A percentile compares a stretch with the other conserved stretches of the same genome.
These are phyloP conservation scores for Hyphopichia fennica DNA, from an alignment of 1,139 yeast species.

Conservation along the genomic window DNA sequence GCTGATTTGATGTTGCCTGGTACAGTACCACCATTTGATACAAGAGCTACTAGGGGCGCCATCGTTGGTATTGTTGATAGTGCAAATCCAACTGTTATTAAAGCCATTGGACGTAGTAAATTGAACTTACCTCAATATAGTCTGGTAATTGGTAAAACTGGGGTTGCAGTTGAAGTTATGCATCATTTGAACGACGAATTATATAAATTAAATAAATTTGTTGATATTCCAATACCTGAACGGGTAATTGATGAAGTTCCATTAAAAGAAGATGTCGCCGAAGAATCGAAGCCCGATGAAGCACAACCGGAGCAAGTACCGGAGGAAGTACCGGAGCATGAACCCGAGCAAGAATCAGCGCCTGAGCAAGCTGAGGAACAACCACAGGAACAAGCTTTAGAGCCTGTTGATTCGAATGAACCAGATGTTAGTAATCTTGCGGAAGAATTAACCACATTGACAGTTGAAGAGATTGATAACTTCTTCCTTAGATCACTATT, in stretches of 20 bases:
- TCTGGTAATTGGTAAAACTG: slow-evolving; percentile 53
- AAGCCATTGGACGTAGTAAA: slow-evolving; percentile 73
- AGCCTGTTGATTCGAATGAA: slow-evolving; percentile 3
- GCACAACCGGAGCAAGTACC: slow-evolving; percentile 8
- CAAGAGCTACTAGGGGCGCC: slow-evolving; percentile 42
- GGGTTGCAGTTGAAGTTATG: slow-evolving; percentile 64
- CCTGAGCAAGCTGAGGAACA: slow-evolving; percentile 3
- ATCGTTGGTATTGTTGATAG: slow-evolving; percentile 73
- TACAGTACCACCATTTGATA: slow-evolving; percentile 74
- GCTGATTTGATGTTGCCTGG: slow-evolving; percentile 95
- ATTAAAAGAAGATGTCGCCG: slow-evolving; percentile 11
- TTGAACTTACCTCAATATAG: slow-evolving; percentile 48
- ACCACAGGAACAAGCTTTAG: slow-evolving; percentile 5
- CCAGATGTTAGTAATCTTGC: slow-evolving; percentile 19
- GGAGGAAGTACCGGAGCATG: slow-evolving; percentile 7
- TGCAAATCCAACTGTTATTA: slow-evolving; percentile 59
- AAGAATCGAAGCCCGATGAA: slow-evolving; percentile 1
- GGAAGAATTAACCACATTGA: slow-evolving; percentile 38
- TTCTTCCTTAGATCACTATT: slow-evolving; percentile 68
- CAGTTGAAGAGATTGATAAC: slow-evolving; percentile 73
- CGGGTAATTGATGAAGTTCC: slow-evolving; percentile 25
- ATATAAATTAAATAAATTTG: slow-evolving; percentile 42
- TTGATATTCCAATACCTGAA: slow-evolving; percentile 44
- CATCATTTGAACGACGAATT: slow-evolving; percentile 60
- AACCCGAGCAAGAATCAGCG: slow-evolving; percentile 2